Evolutionary conservation across 805 yeast genomes (phyloP), one percentile per base, ranked within the genome.

Genomic region (Candida methanosorbosa): DNA sequence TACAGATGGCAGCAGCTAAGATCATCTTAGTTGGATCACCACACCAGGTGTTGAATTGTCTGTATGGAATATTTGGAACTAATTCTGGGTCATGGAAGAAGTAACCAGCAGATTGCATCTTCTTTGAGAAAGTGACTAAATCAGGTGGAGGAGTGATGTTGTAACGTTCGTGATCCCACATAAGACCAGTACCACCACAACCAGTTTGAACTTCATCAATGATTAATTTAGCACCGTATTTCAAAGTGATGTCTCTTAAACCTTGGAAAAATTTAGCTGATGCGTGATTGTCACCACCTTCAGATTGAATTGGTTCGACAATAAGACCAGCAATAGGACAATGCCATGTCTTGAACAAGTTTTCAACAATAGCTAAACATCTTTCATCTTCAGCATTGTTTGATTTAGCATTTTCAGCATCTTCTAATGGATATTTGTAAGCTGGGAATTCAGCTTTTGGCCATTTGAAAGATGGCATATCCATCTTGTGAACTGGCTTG

Each of bases 11-110:
- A 51, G 81, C 78, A 37, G 88, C 82, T 49, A 85, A 67, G 49
- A 83, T 64, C 56, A 81, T 71, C 62, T 79, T 76, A 39, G 87
- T 80, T 57, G 94, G 88, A 63, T 83, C 94, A 50, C 94, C 94
- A 64, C 90, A 81, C 94, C 94, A 83, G 39, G 94, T 83, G 76
- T 83, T 83, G 73, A 83, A 83, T 68, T 84, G 94, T 59, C 94
- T 76, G 71, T 80, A 83, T n/a, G 94, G 77, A 52, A 61, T 58
- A 59, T 75, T 68, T 51, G 94, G 94, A 46, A 79, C 68, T 40
- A 83, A 62, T 49, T 76, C 79, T 32, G 81, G 77, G 61, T 78
- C 75, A 49, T 73, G 76, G 76, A 77, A 84, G 71, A 71, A 83
- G 71, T 76, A 84, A 39, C 94, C 94, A 28, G 94, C 94, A 36